Conservation (phyloP, 305 asterid genomes). For the Solanum hybrid region DNA sequence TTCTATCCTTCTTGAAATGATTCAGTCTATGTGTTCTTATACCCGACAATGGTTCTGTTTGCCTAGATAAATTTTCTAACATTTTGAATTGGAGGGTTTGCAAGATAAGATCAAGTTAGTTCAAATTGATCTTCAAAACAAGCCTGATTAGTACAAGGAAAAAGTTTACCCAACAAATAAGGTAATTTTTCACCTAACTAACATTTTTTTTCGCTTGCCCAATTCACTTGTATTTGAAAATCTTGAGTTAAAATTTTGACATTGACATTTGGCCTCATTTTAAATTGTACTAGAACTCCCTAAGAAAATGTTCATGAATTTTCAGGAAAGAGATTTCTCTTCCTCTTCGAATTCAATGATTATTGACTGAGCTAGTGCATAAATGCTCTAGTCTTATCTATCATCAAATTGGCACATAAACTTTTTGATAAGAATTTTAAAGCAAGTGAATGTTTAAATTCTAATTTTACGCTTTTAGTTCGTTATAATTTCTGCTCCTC, state of each 20-base stretch:
- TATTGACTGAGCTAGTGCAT: not conserved
- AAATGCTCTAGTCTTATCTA: not conserved
- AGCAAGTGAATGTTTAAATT: not conserved
- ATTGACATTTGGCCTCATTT: not conserved
- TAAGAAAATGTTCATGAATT: not conserved
- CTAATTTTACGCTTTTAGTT: not conserved
- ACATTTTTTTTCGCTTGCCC: not conserved
- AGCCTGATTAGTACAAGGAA: not conserved
- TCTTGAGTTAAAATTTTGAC: not conserved
- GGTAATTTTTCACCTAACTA: conserved; percentile 23
- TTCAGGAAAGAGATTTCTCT: not conserved
- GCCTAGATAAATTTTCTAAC: not conserved
- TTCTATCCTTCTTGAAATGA: not conserved
- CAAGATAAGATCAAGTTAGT: not conserved
- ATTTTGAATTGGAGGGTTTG: not conserved
- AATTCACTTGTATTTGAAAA: not conserved
- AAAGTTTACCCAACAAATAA: not conserved
- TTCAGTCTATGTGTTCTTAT: not conserved
- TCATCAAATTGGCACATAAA: not conserved
- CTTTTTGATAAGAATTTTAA: not conserved
- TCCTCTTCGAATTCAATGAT: not conserved
- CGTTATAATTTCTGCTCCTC: not conserved
- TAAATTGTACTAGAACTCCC: not conserved
- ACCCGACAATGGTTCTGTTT: not conserved
- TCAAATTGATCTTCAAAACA: not conserved